Base-by-base conservation (phyloP, 352 stramenopile genomes). In the Phytophthora crassamura region DNA sequence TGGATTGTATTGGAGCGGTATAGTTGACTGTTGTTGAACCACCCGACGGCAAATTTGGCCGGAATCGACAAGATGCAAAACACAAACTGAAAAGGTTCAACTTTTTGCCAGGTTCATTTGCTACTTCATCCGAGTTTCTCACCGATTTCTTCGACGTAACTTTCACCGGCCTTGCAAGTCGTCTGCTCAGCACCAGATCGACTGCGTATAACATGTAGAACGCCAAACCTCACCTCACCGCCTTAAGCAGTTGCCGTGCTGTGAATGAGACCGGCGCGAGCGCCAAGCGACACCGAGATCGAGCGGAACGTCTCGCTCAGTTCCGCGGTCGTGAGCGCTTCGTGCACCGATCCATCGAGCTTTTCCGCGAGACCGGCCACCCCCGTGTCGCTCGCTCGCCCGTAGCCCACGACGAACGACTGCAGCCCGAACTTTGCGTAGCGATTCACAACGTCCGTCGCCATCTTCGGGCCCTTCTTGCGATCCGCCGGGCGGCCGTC, bases 201-300 rank as follows among this genome's bases (percentile, higher is more conserved):
- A 30, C 25, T 30, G 25, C 25, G 25, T 30, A 30, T 4, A 30
- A 30, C 25, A 30, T 30, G 4, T 30, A 30, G 25, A 30, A 6
- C 25, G 25, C 25, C 25, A 30, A 30, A 30, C 25, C 25, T 30
- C 25, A 30, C 22, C 22, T 28, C 4, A 28, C 25, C 25, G 25
- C 43, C 16, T 55, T 42, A 67, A 45, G 25, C 39, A 25, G 39
- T 11, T 8, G 39, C 36, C 7, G 41, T 64, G 48, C 16, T 64
- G 8, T 62, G 52, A 22, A 77, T 50, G 36, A 83, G 62, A 6
- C 77, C 77, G 2, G 74, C 59, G 3, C 64, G 42, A 46, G 72
- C 64, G n/a, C 76, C 69, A 12, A 86, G 49, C 8, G 74, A 83
- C 34, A 67, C 59, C 11, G 77, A 78, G 40, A 83, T 83, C 9